These are phyloP conservation scores for Monilinia aucupariae DNA, from an alignment of 2,329 filamentous ascomycete genomes.

Conservation along the genomic window DNA sequence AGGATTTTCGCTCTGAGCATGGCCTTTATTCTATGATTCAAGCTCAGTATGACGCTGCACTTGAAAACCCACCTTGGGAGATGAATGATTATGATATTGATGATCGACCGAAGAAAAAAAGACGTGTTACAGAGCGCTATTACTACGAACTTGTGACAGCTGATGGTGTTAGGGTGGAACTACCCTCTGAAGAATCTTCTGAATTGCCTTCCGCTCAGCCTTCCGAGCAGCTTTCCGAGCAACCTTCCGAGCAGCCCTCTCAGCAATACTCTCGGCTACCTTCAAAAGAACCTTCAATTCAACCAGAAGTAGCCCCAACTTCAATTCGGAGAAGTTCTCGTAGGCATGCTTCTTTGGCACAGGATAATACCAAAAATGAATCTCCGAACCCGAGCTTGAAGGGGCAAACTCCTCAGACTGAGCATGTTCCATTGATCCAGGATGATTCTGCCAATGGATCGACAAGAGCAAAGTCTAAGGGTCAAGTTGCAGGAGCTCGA, in stretches of 20 bases:
- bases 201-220: neutral
- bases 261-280: no score
- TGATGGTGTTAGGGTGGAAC: slow-evolving; percentile 29
- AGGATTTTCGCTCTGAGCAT: slow-evolving; percentile 70
- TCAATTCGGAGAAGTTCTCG: slow-evolving; percentile 15
- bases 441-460: neutral
- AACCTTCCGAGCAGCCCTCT: neutral
- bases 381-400: neutral
- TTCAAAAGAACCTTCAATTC: neutral
- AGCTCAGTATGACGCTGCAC: slow-evolving; percentile 53
- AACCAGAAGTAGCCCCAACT: neutral
- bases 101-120: slow-evolving; percentile 34
- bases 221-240: neutral
- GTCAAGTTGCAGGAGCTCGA: neutral
- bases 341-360: neutral
- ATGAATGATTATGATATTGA: slow-evolving; percentile 34
- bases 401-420: neutral
- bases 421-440: neutral
- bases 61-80: slow-evolving; percentile 39
- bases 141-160: slow-evolving; percentile 33
- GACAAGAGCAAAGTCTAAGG: neutral
- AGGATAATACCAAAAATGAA: neutral
- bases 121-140: slow-evolving; percentile 29
- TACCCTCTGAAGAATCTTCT: slow-evolving; percentile 8
- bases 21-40: slow-evolving; percentile 69